A percentile compares a stretch with the other conserved stretches of the same genome.
These are phyloP conservation scores for Kodamaea suecica DNA, from an alignment of 1,139 yeast genomes.

Conservation along the genomic window DNA sequence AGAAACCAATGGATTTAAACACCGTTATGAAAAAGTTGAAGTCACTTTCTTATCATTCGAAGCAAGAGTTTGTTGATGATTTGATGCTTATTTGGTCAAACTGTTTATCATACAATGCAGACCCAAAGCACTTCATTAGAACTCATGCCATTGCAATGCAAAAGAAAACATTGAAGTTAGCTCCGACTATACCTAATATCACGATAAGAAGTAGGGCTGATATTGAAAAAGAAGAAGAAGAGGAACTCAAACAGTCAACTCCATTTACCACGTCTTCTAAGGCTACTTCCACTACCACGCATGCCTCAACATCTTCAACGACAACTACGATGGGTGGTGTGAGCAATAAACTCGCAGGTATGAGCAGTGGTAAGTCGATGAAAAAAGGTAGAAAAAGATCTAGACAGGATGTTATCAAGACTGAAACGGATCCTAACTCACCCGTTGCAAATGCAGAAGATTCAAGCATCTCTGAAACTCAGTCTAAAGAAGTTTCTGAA, in stretches of 20 bases:
- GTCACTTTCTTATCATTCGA: slow-evolving; percentile 73
- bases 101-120: slow-evolving; percentile 89
- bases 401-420: slow-evolving; percentile 35
- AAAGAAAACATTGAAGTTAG: slow-evolving; percentile 70
- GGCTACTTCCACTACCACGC: slow-evolving; percentile 3
- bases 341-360: slow-evolving; percentile 1
- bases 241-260: slow-evolving; percentile 29
- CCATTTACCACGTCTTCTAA: slow-evolving; percentile 16
- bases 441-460: slow-evolving; percentile 12
- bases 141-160: slow-evolving; percentile 97
- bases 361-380: slow-evolving; percentile 31
- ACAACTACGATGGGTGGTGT: background rate
- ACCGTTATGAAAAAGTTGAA: slow-evolving; percentile 91
- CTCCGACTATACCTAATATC: slow-evolving; percentile 87
- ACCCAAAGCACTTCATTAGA: slow-evolving; percentile 87
- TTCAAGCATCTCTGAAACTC: slow-evolving; percentile 15
- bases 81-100: slow-evolving; percentile 93
- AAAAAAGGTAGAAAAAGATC: slow-evolving; percentile 45
- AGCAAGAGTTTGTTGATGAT: slow-evolving; percentile 88
- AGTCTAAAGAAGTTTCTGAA: slow-evolving; percentile 12
- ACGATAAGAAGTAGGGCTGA: slow-evolving; percentile 77
- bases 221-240: slow-evolving; percentile 75
- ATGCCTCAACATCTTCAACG: slow-evolving; percentile 4
- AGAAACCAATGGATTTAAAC: slow-evolving; percentile 94
- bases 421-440: slow-evolving; percentile 18